Percentiles rank a stretch among this genome's conserved stretches.
Evolutionary conservation across 2,329 filamentous ascomycete species (phyloP).

Genomic region (Hypoxylon sp.): DNA sequence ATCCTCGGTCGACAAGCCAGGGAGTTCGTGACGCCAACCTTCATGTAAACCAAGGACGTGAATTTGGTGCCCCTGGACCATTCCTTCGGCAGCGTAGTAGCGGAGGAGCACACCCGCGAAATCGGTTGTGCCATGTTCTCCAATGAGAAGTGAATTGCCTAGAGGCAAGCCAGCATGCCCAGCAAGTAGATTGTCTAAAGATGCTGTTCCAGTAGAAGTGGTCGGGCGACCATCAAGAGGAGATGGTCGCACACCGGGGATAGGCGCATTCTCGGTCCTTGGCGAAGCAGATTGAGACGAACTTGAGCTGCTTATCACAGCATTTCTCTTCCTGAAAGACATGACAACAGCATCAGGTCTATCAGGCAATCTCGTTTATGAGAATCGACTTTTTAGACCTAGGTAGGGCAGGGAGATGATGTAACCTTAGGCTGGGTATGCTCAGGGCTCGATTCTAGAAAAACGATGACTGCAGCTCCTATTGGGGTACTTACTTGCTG

Average conservation of each 20-base stretch:
- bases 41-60: slow-evolving; percentile 87
- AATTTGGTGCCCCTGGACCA: slow-evolving; percentile 90
- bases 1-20: slow-evolving; percentile 72
- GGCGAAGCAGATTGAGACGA: slow-evolving; percentile 54
- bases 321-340: slow-evolving; percentile 72
- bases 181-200: slow-evolving; percentile 86
- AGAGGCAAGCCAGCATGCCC: slow-evolving; percentile 89
- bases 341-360: slow-evolving; percentile 55
- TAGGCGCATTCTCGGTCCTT: slow-evolving; percentile 57
- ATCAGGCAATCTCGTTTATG: not conserved
- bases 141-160: slow-evolving; percentile 84
- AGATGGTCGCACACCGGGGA: slow-evolving; percentile 79
- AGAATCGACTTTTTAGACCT: not conserved
- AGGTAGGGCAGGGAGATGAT: not conserved
- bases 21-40: slow-evolving; percentile 86
- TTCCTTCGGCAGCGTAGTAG: slow-evolving; percentile 93
- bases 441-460: slow-evolving; percentile 19
- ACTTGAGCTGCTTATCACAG: slow-evolving; percentile 62
- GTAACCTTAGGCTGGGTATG: not conserved
- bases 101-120: slow-evolving; percentile 87
- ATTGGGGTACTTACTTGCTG: slow-evolving; percentile 15
- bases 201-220: slow-evolving; percentile 91
- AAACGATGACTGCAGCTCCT: slow-evolving; percentile 7
- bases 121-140: slow-evolving; percentile 94
- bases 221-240: slow-evolving; percentile 89